Base-by-base conservation (phyloP, 257 asterid species). In the Gentiana macrophylla region DNA sequence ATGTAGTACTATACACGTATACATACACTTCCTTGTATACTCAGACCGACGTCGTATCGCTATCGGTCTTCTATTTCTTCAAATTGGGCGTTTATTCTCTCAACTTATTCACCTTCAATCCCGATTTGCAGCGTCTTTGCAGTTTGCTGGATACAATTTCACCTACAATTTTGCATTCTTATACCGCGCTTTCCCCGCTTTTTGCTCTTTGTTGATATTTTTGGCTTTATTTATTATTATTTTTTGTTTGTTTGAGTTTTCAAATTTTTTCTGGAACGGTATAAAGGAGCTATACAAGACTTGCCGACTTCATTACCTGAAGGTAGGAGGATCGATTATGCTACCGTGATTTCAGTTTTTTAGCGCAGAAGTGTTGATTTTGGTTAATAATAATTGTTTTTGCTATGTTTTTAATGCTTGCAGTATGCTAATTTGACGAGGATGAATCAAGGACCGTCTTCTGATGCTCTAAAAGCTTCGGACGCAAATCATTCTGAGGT, bases 381-480 rank as follows among this genome's bases (percentile, higher is more conserved):
- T 7, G 13, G 41, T 5, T 15, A 12, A 4, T 36, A 6, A 46
- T 5, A 24, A 3, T 55, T 32, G 7, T 1, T 4, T 12, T 59
- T 12, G 44, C 12, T 54, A 5, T 35, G 38, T 48, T 12, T 32
- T 38, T 52, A 15, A 45, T 24, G 38, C 12, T 13, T 35, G 37
- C 72, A 72, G 84, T 64, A 67, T 59, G 70, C 59, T 54, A 61
- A 55, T 68, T 80, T 58, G 78, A 68, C 41, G 80, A 75, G 46
- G 77, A 80, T 82, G 94, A 90, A 77, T 77, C 95, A 84, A 79
- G 96, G 85, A 70, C 88, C 80, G 55, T 68, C 62, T 61, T 49
- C 77, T 41, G 74, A 81, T 61, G n/a, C 89, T 57, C 56, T 65
- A 70, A 51, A 82, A 33, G 37, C 79, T 1, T 50, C 67, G 63